A percentile compares a stretch with the other conserved stretches of the same genome.
phyloP scores from a whole-genome alignment of 148 eudicot genomes.

The Gaultheria prostrata region DNA sequence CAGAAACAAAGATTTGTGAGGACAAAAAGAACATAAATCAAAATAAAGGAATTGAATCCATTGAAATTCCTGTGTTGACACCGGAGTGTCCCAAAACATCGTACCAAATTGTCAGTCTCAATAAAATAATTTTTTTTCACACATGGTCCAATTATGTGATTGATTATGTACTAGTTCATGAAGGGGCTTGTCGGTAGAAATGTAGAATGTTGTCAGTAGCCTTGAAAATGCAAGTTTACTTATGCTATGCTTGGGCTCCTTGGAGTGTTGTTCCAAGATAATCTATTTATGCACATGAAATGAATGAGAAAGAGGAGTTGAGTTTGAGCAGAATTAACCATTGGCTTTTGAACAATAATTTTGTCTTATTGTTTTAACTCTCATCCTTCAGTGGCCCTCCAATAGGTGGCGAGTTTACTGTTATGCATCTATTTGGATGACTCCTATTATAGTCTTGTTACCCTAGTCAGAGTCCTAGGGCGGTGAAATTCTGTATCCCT shows the following conservation, averaged over 20 bases:
- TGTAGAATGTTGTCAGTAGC: not conserved
- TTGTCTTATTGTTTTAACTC: not conserved
- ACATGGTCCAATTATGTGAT: not conserved
- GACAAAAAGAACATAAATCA: not conserved
- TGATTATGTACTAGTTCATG: not conserved
- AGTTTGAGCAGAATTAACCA: not conserved
- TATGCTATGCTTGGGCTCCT: not conserved
- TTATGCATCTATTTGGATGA: not conserved
- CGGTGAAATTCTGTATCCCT: not conserved
- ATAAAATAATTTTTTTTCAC: not conserved
- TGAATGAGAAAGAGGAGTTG: not conserved
- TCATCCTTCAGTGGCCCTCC: not conserved
- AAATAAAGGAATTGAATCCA: not conserved
- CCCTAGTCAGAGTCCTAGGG: not conserved
- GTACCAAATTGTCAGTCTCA: not conserved
- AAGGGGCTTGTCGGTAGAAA: not conserved
- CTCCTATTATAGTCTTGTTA: not conserved
- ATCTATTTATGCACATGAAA: not conserved
- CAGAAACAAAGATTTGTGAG: not conserved
- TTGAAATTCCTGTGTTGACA: not conserved
- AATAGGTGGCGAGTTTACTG: not conserved
- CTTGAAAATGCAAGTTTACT: not conserved
- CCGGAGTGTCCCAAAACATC: not conserved
- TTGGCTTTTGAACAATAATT: not conserved
- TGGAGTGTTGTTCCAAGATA: not conserved